A percentile compares a stretch with the other conserved stretches of the same genome.
phyloP scores from a whole-genome alignment of 306 rosid genomes.

The Vigna radiata region DNA sequence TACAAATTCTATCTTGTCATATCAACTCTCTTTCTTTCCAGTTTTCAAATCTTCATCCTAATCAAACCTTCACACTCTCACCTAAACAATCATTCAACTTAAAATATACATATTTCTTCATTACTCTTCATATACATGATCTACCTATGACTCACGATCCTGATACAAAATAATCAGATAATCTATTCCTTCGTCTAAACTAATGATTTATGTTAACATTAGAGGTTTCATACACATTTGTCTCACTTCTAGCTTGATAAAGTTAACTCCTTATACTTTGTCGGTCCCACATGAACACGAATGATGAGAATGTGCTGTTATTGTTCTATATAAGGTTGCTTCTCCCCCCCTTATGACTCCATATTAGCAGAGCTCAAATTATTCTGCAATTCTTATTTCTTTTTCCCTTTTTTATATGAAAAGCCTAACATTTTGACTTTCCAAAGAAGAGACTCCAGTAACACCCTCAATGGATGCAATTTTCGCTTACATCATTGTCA shows the following conservation, averaged over 20 bases:
- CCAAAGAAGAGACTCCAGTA: conserved; percentile 5
- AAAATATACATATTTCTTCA: too few species aligned
- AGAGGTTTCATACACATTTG: background rate
- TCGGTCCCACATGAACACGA: conserved; percentile 15
- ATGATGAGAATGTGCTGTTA: background rate
- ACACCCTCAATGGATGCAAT: conserved; percentile 50
- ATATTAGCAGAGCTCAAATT: conserved; percentile 22
- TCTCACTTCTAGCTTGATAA: background rate
- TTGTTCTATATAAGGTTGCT: conserved; percentile 42
- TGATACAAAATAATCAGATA: too few species aligned
- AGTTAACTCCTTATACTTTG: background rate
- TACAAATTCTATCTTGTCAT: too few species aligned
- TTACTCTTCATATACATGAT: too few species aligned
- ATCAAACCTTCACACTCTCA: too few species aligned
- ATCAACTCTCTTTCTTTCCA: too few species aligned
- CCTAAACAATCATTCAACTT: too few species aligned
- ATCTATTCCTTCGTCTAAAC: too few species aligned
- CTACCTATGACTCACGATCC: too few species aligned
- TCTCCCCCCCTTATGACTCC: conserved; percentile 20
- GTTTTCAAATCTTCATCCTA: too few species aligned
- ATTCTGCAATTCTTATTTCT: conserved; percentile 18
- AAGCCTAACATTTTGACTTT: conserved; percentile 40
- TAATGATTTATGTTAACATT: background rate
- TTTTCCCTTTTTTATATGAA: background rate
- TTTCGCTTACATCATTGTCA: conserved; percentile 46